phyloP scores from a whole-genome alignment of 345 rosid species.

The Boechera stricta region DNA sequence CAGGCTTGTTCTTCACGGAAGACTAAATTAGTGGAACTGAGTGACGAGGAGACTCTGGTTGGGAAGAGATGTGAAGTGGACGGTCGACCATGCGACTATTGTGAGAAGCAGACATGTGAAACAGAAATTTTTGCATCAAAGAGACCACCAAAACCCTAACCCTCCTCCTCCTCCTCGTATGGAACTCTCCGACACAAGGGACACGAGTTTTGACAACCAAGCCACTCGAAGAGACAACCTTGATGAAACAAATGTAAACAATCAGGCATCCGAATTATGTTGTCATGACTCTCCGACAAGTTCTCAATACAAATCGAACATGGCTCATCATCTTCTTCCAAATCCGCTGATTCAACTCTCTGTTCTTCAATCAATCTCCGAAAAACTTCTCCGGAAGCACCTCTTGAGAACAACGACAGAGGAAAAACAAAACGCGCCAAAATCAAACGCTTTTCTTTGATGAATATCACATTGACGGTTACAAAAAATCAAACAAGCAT shows the following conservation, averaged over 20 bases:
- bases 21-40: no score
- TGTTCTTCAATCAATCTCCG: neutral
- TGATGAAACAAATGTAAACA: conserved; percentile 36
- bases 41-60: conserved; percentile 32
- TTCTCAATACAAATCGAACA: conserved; percentile 28
- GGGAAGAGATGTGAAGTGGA: conserved; percentile 51
- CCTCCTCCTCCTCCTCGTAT: neutral
- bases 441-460: neutral
- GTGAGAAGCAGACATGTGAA: conserved; percentile 19
- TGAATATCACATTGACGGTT: neutral
- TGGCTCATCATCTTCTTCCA: no score
- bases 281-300: neutral
- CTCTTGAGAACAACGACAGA: neutral
- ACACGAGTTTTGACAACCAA: neutral
- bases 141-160: no score
- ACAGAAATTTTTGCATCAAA: no score
- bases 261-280: conserved; percentile 11
- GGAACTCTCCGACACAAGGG: conserved; percentile 7
- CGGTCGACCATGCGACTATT: conserved; percentile 36
- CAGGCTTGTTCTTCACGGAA: no score
- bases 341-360: neutral
- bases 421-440: neutral
- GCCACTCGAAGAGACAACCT: conserved; percentile 22
- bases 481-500: neutral
- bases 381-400: neutral